A percentile compares a stretch with the other conserved stretches of the same genome.
phyloP scores from a whole-genome alignment of 140 eudicot species.

The Flaveria floridana region DNA sequence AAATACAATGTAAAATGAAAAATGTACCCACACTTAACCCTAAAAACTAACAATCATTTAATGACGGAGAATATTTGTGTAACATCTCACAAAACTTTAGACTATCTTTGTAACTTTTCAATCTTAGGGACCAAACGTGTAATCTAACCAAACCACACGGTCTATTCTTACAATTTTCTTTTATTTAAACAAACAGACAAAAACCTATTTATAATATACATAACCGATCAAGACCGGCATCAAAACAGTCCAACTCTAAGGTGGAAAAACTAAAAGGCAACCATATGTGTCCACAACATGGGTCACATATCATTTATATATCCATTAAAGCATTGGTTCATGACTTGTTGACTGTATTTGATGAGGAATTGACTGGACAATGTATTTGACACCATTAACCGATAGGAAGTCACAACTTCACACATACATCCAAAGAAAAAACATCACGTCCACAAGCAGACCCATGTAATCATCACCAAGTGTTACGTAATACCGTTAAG shows the following conservation, averaged over 20 bases:
- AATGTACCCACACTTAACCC: too few relatives aligned
- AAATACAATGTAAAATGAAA: too few relatives aligned
- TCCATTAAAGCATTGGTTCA: not conserved
- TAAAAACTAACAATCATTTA: too few relatives aligned
- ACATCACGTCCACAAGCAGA: not conserved
- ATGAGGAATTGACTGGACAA: not conserved
- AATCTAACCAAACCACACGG: too few relatives aligned
- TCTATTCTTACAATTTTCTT: too few relatives aligned
- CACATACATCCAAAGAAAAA: constrained; percentile 2
- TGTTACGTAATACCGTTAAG: too few relatives aligned
- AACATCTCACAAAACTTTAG: too few relatives aligned
- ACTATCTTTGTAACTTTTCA: too few relatives aligned
- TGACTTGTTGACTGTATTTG: not conserved
- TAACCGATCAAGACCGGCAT: constrained; percentile 7
- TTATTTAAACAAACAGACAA: not conserved
- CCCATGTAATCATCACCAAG: too few relatives aligned
- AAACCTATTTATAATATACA: constrained; percentile 4
- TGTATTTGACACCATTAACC: not conserved
- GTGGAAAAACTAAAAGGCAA: constrained; percentile 8
- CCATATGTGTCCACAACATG: not conserved
- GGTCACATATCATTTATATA: not conserved
- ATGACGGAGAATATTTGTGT: too few relatives aligned
- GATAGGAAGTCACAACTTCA: not conserved
- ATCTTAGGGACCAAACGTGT: too few relatives aligned
- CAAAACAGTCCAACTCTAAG: not conserved